Evolutionary conservation across 495 filamentous ascomycete genomes (phyloP), one percentile per base, ranked within the genome.

Genomic region (Penicillium odoratum): DNA sequence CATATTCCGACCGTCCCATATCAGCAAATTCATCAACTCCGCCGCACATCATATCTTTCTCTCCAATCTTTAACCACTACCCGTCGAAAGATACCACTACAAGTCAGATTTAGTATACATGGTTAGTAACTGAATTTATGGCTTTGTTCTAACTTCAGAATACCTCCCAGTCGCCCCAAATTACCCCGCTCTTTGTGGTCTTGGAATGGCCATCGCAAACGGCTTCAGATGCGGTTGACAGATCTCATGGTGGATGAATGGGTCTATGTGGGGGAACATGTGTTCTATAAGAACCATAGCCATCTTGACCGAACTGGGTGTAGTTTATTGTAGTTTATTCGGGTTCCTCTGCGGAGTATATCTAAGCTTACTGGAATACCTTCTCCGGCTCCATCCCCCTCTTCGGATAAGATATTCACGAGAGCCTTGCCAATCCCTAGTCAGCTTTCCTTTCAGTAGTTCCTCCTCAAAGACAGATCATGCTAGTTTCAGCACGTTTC

Each of bases 11-110:
- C 15, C 5, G 38, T 40, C 38, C 25, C 30, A 11, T 11, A 4
- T 45, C 61, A 98, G 94, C 78, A 97, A 94, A 79, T 97, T 94
- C n/a, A 98, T 93, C 59, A 94, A 98, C 70, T 98, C 97, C 64
- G 94, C 98, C 69, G 94, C 97, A 52, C 94, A 98, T 11, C 33
- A 11, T 3, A 98, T 97, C 75, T 98, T 94, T 94, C 83, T 98
- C 30, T 93, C 94, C 53, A 89, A 97, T 53, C 96, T 94, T 3
- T 81, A 95, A 74, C 96, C 89, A 40, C 78, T 96, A 33, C 91
- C 94, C 1, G 78, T 92, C 36, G 83, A 89, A 76, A 81, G 94
- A 66, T 98, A 93, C 93, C 97, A 97, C 77, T 94, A 86, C 65
- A 94, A 98, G 76, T 8, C 10, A 8, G 33, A 85, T 88, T 76